Percentiles rank a stretch among this genome's conserved stretches.
Evolutionary conservation across 768 basidiomycete genomes (phyloP).

Genomic region (Kwoniella dejecticola): DNA sequence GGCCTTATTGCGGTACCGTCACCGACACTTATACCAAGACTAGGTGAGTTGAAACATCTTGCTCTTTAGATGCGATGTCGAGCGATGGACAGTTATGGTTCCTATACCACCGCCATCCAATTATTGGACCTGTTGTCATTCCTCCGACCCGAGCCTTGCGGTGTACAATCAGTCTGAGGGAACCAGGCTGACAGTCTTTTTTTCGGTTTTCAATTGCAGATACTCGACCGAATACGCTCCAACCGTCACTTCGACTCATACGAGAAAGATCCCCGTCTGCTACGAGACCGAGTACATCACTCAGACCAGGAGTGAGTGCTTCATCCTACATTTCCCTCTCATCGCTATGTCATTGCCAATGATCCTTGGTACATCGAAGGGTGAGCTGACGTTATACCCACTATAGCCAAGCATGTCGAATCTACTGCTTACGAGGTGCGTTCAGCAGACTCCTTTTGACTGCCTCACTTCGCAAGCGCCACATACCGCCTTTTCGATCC

Average conservation of each 20-base stretch:
- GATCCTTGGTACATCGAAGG: neutral
- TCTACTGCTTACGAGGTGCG: constrained; percentile 9
- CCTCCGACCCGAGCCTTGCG: neutral
- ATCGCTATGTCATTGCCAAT: neutral
- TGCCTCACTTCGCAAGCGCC: too few species aligned
- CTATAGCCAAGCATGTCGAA: constrained; percentile 13
- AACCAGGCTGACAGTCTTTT: too few species aligned
- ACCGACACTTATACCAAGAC: constrained; percentile 15
- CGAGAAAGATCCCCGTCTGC: constrained; percentile 13
- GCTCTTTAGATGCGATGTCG: neutral
- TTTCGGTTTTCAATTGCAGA: too few species aligned
- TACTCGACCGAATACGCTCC: constrained; percentile 9
- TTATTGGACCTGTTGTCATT: neutral
- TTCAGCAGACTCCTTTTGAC: too few species aligned
- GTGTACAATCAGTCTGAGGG: too few species aligned
- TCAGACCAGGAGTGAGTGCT: constrained; percentile 14
- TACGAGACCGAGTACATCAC: constrained; percentile 5
- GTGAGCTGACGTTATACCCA: neutral
- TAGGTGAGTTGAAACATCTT: neutral
- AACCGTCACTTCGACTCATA: constrained; percentile 8
- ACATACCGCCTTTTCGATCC: too few species aligned
- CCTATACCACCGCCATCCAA: too few species aligned
- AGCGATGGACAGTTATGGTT: too few species aligned
- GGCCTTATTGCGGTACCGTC: constrained; percentile 16
- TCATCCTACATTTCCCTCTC: neutral